Evolutionary conservation across 2,329 filamentous ascomycete species (phyloP), one percentile per base, ranked within the genome.

Genomic region (Colletotrichum caudatum): DNA sequence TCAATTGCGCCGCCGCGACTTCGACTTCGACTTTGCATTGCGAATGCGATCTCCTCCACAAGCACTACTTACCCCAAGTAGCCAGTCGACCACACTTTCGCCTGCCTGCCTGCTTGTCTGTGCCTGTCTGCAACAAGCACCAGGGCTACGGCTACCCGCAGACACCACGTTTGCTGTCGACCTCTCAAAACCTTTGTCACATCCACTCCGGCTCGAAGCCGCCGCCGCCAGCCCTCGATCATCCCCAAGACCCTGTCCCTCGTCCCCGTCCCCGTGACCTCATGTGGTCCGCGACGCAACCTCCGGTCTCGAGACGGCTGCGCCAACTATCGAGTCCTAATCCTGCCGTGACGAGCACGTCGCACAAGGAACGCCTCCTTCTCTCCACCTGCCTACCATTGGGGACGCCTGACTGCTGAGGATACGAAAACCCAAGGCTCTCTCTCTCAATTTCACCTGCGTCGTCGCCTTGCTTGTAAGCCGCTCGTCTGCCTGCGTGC

Each of bases 291-390:
- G 64, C 64, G 69, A 74, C 68, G 61, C 64, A 48, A 73, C 63
- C 57, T 64, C 68, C 71, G 64, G 69, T 71, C 71, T 72, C 71
- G 60, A 72, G 54, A 72, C 69, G 70, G 57, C 72, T 64, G 65
- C 53, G 61, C 65, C 73, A 74, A 71, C 74, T 76, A 74, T 74
- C 74, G 66, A 73, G 53, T 68, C 64, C 57, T 64, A 48, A 53
- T 72, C 68, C 57, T 66, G 64, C 68, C 51, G 71, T 71, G 60
- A 67, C 73, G 57, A 73, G 59, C 68, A 73, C 72, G 78, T 82
- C 74, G 74, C 77, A 82, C 80, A 78, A 76, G 75, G 67, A 76
- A 76, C 77, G 77, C 76, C 77, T 75, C 76, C 75, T 74, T 73
- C 76, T 76, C 74, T 77, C 76, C 77, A 74, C 73, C 69, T 72